These are phyloP conservation scores for Paramyrothecium roridum DNA, from an alignment of 2,329 filamentous ascomycete genomes.

Conservation along the genomic window DNA sequence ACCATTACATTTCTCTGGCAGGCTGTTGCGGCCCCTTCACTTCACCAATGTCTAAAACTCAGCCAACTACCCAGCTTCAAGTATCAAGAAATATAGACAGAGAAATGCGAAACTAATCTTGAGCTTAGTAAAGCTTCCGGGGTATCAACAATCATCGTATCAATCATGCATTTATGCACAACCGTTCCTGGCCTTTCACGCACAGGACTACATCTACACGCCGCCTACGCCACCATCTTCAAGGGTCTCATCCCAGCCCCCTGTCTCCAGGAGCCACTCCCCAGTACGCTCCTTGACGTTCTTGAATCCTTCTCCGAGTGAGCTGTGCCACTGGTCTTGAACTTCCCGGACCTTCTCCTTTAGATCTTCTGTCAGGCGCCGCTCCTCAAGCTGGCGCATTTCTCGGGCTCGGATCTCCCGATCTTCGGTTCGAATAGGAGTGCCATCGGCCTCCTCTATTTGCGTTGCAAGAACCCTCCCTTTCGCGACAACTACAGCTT, in stretches of 20 bases:
- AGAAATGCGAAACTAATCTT: not conserved
- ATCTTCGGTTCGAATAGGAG: conserved; percentile 25
- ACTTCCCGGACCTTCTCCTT: conserved; percentile 92
- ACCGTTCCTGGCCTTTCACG: not conserved
- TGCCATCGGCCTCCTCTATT: conserved; percentile 37
- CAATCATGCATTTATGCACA: conserved; percentile 4
- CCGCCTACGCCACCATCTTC: conserved; percentile 54
- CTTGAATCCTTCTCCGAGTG: conserved; percentile 74
- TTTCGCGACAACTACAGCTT: conserved; percentile 68
- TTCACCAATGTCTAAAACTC: no score
- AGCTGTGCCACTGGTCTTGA: conserved; percentile 86
- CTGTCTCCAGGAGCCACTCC: conserved; percentile 68
- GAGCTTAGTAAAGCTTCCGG: not conserved
- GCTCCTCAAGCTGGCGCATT: conserved; percentile 65
- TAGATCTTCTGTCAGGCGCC: conserved; percentile 73
- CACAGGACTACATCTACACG: conserved; percentile 24
- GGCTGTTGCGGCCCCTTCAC: no score
- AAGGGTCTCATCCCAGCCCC: conserved; percentile 83
- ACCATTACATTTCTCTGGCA: no score
- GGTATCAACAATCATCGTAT: not conserved
- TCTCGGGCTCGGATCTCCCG: conserved; percentile 43
- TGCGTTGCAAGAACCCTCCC: conserved; percentile 66
- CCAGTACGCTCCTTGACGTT: conserved; percentile 72
- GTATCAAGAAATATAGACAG: not conserved
- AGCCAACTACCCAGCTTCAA: no score